Conservation (phyloP, 768 basidiomycete species). For the Leccinellum luteum region DNA sequence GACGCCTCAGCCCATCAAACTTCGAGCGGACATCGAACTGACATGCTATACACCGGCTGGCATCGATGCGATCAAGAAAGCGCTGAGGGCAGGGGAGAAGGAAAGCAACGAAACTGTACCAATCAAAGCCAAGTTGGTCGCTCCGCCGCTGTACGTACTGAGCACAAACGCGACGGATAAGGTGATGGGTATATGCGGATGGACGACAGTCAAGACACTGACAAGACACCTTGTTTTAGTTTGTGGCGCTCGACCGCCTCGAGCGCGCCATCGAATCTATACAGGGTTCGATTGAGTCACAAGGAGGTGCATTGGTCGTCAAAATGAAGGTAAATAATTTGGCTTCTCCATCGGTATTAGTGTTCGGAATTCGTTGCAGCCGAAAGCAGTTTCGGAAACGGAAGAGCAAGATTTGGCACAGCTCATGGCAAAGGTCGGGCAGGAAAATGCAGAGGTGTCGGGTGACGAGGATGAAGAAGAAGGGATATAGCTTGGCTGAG, state of each 20-base stretch:
- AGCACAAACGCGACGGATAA: constrained; percentile 98
- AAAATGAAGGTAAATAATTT: constrained; percentile 85
- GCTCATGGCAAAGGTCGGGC: constrained; percentile 91
- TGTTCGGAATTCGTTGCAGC: constrained; percentile 46
- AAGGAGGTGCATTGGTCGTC: constrained; percentile 83
- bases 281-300: constrained; percentile 75
- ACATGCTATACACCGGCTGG: constrained; percentile 95
- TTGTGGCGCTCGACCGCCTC: constrained; percentile 86
- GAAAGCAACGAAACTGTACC: constrained; percentile 88
- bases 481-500: constrained; percentile 24
- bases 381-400: constrained; percentile 95
- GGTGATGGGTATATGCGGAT: constrained; percentile 36
- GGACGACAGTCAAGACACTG: background rate
- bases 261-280: constrained; percentile 94
- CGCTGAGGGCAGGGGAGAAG: constrained; percentile 84
- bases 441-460: constrained; percentile 94
- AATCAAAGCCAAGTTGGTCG: constrained; percentile 95
- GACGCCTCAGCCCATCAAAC: constrained; percentile 97
- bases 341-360: background rate
- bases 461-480: constrained; percentile 91
- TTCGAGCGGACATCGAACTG: constrained; percentile 95
- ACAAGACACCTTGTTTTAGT: constrained; percentile 36
- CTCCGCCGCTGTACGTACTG: constrained; percentile 93
- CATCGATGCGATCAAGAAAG: constrained; percentile 95
- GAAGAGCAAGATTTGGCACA: constrained; percentile 97